Percentiles rank a stretch among this genome's conserved stretches.
Conservation (phyloP, 305 asterid species). For the Solanum hybrid region DNA sequence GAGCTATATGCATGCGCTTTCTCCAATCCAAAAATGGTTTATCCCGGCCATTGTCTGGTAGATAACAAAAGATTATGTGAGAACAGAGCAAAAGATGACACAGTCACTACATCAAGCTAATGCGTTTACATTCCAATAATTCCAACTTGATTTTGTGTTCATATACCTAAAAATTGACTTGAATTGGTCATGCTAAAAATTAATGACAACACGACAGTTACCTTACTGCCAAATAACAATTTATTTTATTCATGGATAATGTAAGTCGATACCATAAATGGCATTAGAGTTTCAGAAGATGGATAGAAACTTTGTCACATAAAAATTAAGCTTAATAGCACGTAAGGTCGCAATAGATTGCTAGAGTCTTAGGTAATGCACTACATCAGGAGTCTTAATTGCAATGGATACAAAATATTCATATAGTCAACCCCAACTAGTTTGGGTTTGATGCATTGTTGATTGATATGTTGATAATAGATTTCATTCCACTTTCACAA, state of each 20-base stretch:
- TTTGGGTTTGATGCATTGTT: neutral
- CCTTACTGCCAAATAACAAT: neutral
- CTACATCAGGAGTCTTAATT: neutral
- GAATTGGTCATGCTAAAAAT: neutral
- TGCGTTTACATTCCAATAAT: neutral
- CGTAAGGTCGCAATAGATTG: neutral
- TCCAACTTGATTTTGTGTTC: neutral
- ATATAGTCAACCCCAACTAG: neutral
- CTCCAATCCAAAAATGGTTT: slow-evolving; percentile 83
- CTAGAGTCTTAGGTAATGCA: neutral
- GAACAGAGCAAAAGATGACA: neutral
- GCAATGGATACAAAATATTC: neutral
- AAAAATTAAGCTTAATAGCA: neutral
- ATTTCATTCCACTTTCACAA: neutral
- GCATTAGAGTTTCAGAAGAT: neutral
- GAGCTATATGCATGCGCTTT: slow-evolving; percentile 63
- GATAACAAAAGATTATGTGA: neutral
- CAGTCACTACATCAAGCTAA: neutral
- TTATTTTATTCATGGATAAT: neutral
- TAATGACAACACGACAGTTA: neutral
- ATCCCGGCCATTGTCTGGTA: slow-evolving; percentile 49
- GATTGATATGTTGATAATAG: neutral
- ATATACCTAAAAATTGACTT: neutral
- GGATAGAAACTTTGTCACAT: neutral
- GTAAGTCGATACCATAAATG: neutral